Evolutionary conservation across 202 grass and related monocot genomes (phyloP).

Genomic region (Digitaria exilis): DNA sequence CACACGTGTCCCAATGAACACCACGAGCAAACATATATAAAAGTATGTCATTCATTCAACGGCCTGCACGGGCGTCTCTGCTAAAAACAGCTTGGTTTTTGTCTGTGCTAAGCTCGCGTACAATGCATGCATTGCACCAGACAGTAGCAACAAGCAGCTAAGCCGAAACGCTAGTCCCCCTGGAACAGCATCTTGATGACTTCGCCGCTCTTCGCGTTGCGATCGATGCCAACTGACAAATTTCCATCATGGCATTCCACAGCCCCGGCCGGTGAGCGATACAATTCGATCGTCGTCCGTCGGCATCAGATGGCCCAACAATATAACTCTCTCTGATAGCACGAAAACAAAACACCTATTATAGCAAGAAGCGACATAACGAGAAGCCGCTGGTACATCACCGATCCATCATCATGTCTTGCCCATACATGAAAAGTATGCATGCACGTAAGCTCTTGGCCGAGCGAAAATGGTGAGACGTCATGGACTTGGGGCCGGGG

Average conservation of each 20-base stretch:
- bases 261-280: constrained; percentile 41
- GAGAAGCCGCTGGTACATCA: neutral
- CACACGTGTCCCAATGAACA: neutral
- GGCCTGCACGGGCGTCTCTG: neutral
- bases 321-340: neutral
- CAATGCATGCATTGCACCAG: constrained; percentile 1
- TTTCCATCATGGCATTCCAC: neutral
- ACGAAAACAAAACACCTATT: neutral
- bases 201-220: neutral
- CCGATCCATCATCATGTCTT: neutral
- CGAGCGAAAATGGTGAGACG: neutral
- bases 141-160: neutral
- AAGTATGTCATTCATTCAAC: neutral
- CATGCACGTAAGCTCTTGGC: neutral
- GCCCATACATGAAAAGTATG: neutral
- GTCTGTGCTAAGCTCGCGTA: neutral
- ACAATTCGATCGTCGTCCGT: constrained; percentile 24
- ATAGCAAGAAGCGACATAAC: neutral
- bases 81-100: neutral
- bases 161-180: neutral
- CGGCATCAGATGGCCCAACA: neutral
- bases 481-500: neutral
- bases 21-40: neutral
- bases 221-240: constrained; percentile 27
- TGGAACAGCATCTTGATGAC: constrained; percentile 20